phyloP scores from a whole-genome alignment of 2,329 filamentous ascomycete species.

The Xylaria sp. region DNA sequence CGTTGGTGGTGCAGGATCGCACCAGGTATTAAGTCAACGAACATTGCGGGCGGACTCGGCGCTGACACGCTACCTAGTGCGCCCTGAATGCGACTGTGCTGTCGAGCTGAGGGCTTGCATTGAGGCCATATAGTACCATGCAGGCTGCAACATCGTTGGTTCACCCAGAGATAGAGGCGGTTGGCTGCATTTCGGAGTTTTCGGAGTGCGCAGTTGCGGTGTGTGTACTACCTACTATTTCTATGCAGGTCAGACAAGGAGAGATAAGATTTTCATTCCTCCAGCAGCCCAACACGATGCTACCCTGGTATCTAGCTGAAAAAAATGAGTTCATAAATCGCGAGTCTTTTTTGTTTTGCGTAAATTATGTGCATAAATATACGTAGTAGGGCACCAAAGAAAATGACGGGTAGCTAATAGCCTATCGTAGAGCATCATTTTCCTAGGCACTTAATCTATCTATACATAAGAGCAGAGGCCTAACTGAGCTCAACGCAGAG shows the following conservation, averaged over 20 bases:
- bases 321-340: neutral
- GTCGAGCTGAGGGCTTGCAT: conserved; percentile 20
- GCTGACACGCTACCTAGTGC: conserved; percentile 2
- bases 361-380: conserved; percentile 1
- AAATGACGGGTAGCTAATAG: neutral
- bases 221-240: neutral
- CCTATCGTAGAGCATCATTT: neutral
- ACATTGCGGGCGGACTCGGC: neutral
- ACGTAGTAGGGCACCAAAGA: neutral
- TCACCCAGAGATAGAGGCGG: conserved; percentile 10
- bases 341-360: neutral
- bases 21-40: conserved; percentile 15
- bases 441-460: neutral
- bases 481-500: conserved; percentile 43
- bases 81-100: conserved; percentile 7
- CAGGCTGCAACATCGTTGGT: neutral
- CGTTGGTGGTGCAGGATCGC: neutral
- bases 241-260: conserved; percentile 27
- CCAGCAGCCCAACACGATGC: conserved; percentile 21
- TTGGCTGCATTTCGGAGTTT: conserved; percentile 1
- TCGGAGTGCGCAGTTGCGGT: conserved; percentile 1
- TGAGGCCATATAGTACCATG: conserved; percentile 21
- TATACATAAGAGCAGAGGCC: neutral
- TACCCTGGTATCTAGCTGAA: conserved; percentile 29
- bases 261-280: conserved; percentile 3